A percentile compares a stretch with the other conserved stretches of the same genome.
Evolutionary conservation across 164 flowering plant genomes (phyloP).

Genomic region (Vitis vinifera): DNA sequence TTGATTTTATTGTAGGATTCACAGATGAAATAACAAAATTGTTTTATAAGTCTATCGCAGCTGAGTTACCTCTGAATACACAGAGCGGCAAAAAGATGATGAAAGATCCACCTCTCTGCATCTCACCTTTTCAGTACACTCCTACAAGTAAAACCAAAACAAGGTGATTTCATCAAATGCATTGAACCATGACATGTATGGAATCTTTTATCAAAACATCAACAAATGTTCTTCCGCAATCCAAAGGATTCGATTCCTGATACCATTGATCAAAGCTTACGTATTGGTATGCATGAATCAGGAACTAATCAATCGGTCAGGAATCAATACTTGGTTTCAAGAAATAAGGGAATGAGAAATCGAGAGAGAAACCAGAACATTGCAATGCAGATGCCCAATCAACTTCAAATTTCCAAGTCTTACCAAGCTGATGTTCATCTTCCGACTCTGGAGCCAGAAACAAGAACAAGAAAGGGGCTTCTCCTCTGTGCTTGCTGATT

Average conservation of each 20-base stretch:
- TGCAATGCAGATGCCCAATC: not conserved
- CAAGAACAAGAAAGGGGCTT: no score
- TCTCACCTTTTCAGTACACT: conserved; percentile 14
- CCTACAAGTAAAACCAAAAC: conserved; percentile 14
- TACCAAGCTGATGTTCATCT: not conserved
- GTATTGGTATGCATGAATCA: no score
- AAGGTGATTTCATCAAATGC: no score
- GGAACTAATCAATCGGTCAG: no score
- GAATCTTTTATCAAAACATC: no score
- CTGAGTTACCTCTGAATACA: conserved; percentile 52
- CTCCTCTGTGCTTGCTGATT: no score
- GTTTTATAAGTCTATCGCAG: not conserved
- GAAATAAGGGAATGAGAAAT: not conserved
- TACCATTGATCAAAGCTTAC: no score
- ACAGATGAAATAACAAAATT: not conserved
- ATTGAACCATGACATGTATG: no score
- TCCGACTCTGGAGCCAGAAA: not conserved
- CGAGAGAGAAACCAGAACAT: not conserved
- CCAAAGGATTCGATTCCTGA: no score
- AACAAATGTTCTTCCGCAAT: no score
- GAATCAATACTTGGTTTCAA: no score
- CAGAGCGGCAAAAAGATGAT: conserved; percentile 32
- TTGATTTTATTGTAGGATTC: no score
- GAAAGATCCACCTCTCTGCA: conserved; percentile 29
- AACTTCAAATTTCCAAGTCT: not conserved